These are phyloP conservation scores for Opeltia flavorubescens DNA, from an alignment of 495 filamentous ascomycete species.

Conservation along the genomic window DNA sequence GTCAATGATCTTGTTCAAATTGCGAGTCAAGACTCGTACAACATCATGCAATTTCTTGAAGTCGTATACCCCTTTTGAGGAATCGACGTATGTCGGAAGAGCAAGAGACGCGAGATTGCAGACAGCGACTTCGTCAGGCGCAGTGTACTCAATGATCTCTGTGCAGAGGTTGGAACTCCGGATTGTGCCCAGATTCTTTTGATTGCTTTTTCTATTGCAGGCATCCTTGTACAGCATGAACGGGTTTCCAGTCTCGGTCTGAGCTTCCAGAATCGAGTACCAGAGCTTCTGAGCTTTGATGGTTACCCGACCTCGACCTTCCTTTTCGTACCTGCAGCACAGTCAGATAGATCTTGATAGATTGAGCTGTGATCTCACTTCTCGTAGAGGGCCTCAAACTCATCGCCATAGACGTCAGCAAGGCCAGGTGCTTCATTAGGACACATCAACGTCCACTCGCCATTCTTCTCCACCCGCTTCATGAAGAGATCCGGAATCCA, in stretches of 20 bases:
- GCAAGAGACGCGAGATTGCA: conserved; percentile 95
- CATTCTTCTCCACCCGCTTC: conserved; percentile 94
- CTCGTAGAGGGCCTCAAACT: conserved; percentile 91
- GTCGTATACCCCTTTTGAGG: conserved; percentile 68
- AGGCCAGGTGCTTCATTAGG: conserved; percentile 89
- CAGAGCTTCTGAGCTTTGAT: conserved; percentile 98
- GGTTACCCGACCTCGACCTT: conserved; percentile 75
- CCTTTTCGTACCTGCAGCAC: conserved; percentile 55
- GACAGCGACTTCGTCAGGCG: conserved; percentile 94
- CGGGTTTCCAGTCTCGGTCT: conserved; percentile 96
- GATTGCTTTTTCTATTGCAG: conserved; percentile 98
- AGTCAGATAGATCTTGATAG: background rate
- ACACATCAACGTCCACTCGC: conserved; percentile 93
- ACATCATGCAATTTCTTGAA: conserved; percentile 94
- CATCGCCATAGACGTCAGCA: conserved; percentile 91
- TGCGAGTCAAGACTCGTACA: conserved; percentile 72
- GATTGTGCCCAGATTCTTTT: conserved; percentile 97
- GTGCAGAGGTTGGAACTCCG: conserved; percentile 97
- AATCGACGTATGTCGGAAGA: conserved; percentile 78
- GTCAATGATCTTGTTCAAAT: conserved; percentile 95
- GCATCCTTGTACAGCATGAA: conserved; percentile 99
- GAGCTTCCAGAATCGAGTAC: conserved; percentile 94
- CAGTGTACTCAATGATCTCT: conserved; percentile 94
- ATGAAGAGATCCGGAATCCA: conserved; percentile 99
- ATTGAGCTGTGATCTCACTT: conserved; percentile 24